Conservation (phyloP, 441 rosid genomes). For the Pelargonium fulgidum region DNA sequence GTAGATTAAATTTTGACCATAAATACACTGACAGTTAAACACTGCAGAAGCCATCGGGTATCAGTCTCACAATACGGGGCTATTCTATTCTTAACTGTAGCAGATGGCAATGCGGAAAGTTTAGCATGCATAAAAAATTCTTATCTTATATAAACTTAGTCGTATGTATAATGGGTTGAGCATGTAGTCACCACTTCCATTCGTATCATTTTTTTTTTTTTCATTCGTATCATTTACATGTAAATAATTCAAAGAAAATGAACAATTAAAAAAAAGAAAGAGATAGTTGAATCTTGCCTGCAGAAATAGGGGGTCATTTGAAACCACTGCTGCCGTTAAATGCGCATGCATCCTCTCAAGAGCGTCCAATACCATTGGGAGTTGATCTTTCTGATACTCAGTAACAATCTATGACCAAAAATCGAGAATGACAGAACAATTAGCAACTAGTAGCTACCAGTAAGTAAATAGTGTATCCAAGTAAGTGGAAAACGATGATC, state of each 20-base stretch:
- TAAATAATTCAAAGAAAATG: not conserved
- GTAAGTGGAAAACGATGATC: not conserved
- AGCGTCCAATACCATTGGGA: slow-evolving; percentile 68
- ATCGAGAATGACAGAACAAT: not conserved
- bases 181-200: not conserved
- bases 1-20: slow-evolving; percentile 18
- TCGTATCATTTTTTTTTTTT: not conserved
- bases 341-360: slow-evolving; percentile 92
- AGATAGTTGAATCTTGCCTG: slow-evolving; percentile 45
- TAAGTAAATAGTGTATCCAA: not conserved
- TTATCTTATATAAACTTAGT: no score
- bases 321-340: slow-evolving; percentile 90
- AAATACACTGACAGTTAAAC: not conserved
- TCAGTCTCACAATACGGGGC: no score
- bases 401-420: slow-evolving; percentile 53
- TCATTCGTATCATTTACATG: not conserved
- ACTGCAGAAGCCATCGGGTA: no score
- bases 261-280: not conserved
- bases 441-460: not conserved
- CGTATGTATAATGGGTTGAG: not conserved
- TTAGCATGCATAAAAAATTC: no score
- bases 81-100: not conserved
- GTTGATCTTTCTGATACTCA: slow-evolving; percentile 70
- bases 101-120: no score
- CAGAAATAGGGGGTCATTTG: slow-evolving; percentile 74